These are phyloP conservation scores for Sordaria brevicollis DNA, from an alignment of 495 filamentous ascomycete species.

Conservation along the genomic window DNA sequence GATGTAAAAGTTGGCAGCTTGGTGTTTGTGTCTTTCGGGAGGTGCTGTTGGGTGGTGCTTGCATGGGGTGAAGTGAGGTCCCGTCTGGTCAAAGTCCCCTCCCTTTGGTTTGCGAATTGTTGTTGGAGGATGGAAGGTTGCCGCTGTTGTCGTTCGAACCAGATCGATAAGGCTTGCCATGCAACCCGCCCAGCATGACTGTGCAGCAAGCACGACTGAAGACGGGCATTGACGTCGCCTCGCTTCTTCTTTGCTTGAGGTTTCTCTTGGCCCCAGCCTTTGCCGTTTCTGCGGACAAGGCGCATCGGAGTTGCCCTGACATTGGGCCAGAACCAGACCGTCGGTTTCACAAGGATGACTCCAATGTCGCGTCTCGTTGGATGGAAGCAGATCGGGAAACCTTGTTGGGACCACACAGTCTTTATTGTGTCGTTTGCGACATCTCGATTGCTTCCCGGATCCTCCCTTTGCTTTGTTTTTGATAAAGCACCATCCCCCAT, in stretches of 20 bases:
- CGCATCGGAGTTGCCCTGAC: not conserved
- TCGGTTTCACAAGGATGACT: constrained; percentile 7
- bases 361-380: constrained; percentile 1
- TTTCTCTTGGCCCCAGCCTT: not conserved
- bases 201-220: not conserved
- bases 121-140: not conserved
- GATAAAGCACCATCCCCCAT: not conserved
- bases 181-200: not conserved
- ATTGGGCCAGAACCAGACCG: not conserved
- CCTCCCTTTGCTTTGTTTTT: not conserved
- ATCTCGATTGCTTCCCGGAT: not conserved
- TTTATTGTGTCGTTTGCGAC: not conserved
- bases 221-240: not conserved
- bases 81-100: not conserved
- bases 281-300: not conserved
- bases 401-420: not conserved
- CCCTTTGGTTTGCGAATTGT: not conserved
- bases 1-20: not conserved
- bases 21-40: not conserved
- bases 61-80: not conserved
- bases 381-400: not conserved
- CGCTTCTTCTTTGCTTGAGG: not conserved
- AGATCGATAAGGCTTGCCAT: not conserved
- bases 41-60: not conserved
- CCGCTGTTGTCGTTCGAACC: not conserved